These are phyloP conservation scores for Neurospora sp. DNA, from an alignment of 495 filamentous ascomycete genomes.

Conservation along the genomic window DNA sequence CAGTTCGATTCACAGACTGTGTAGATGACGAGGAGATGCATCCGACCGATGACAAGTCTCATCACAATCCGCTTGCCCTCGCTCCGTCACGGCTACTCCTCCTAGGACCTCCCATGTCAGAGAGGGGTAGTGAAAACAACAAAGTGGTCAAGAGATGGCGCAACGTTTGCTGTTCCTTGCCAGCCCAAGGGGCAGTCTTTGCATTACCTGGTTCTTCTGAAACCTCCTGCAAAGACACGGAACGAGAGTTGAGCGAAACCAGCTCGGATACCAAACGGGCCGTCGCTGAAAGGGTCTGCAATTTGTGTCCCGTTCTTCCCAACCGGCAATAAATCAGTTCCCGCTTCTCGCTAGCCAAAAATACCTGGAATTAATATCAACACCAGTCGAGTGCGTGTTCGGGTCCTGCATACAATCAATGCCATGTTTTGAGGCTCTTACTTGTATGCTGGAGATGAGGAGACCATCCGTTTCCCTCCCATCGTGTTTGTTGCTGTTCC, in stretches of 20 bases:
- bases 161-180: not conserved
- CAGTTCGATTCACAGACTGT: not conserved
- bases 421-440: not conserved
- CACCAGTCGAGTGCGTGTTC: not conserved
- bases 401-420: not conserved
- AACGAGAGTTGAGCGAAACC: not conserved
- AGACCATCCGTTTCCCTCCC: not conserved
- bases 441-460: not conserved
- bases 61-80: not conserved
- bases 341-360: not conserved
- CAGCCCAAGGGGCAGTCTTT: not conserved
- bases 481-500: not conserved
- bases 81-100: not conserved
- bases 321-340: not conserved
- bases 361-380: not conserved
- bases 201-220: not conserved
- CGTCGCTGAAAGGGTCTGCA: not conserved
- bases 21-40: not conserved
- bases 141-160: not conserved
- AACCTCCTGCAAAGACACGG: not conserved
- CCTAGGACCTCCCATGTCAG: not conserved
- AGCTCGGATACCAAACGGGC: not conserved
- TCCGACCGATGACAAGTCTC: not conserved
- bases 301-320: not conserved
- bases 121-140: not conserved